phyloP scores from a whole-genome alignment of 768 basidiomycete genomes.

The Hemileccinum impolitum region DNA sequence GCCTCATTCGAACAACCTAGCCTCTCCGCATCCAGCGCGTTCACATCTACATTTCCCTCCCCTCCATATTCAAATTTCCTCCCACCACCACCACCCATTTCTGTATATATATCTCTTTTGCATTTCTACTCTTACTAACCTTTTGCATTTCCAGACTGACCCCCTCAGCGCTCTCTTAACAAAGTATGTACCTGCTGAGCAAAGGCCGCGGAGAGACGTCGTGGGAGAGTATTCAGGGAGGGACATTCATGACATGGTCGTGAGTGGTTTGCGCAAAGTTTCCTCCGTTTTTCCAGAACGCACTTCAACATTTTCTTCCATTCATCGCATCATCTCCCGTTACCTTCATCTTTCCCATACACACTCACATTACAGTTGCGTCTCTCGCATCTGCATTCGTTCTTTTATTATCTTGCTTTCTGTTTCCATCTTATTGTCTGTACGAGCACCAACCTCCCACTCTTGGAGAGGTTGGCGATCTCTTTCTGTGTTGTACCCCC shows the following conservation, averaged over 20 bases:
- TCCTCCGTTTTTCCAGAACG: constrained; percentile 8
- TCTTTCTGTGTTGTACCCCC: constrained; percentile 22
- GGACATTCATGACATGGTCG: constrained; percentile 78
- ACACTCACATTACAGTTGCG: constrained; percentile 17
- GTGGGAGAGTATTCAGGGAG: constrained; percentile 69
- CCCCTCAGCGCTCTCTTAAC: constrained; percentile 76
- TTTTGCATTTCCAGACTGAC: constrained; percentile 57
- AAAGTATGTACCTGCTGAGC: constrained; percentile 81
- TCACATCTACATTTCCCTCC: constrained; percentile 1
- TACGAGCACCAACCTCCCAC: constrained; percentile 16
- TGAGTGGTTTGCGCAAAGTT: constrained; percentile 41
- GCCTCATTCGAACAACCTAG: constrained; percentile 1
- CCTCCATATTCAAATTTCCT: constrained; percentile 5
- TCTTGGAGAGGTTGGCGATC: constrained; percentile 8
- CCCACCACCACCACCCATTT: constrained; percentile 1
- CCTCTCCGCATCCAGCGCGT: background rate
- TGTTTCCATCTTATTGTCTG: constrained; percentile 19
- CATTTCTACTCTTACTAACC: constrained; percentile 3
- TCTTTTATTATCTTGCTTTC: constrained; percentile 20
- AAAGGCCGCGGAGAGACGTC: constrained; percentile 68
- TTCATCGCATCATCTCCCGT: constrained; percentile 9
- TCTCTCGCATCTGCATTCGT: constrained; percentile 19
- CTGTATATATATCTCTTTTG: background rate
- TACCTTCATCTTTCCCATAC: constrained; percentile 4
- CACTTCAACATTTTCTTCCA: constrained; percentile 3